Evolutionary conservation across 768 basidiomycete species (phyloP).

Genomic region (Suillus weaverae): DNA sequence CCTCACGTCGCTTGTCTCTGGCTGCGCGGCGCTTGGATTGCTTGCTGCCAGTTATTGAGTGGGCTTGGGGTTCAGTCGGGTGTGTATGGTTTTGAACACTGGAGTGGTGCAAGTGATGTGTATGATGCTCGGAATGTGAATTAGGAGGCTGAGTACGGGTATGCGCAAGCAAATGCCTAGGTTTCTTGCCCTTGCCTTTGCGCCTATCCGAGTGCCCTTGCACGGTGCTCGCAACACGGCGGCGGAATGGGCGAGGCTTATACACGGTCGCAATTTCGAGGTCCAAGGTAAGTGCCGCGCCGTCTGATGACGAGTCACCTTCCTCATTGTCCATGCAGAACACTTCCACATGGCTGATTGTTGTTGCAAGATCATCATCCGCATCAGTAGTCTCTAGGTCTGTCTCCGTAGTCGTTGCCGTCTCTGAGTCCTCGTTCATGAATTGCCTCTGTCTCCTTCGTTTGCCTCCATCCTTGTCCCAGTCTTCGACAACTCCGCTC

Average conservation of each 20-base stretch:
- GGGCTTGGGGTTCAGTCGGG: not conserved
- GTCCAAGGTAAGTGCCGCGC: constrained; percentile 43
- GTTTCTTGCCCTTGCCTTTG: constrained; percentile 31
- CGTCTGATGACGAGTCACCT: constrained; percentile 35
- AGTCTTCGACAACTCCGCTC: constrained; percentile 35
- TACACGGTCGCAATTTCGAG: constrained; percentile 72
- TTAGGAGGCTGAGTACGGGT: constrained; percentile 21
- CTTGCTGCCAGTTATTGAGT: constrained; percentile 14
- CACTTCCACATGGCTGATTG: constrained; percentile 28
- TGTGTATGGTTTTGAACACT: not conserved
- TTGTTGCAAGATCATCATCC: constrained; percentile 26
- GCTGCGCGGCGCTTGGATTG: constrained; percentile 42
- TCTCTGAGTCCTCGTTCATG: constrained; percentile 26
- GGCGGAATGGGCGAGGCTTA: constrained; percentile 69
- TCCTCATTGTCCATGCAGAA: constrained; percentile 51
- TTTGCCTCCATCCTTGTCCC: constrained; percentile 28
- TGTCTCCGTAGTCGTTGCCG: constrained; percentile 39
- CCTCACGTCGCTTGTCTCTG: constrained; percentile 54
- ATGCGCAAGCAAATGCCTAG: constrained; percentile 27
- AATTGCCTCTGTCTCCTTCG: constrained; percentile 37
- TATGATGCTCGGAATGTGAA: constrained; percentile 1
- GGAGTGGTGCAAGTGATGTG: constrained; percentile 1
- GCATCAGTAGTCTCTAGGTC: constrained; percentile 37
- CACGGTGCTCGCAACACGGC: constrained; percentile 31
- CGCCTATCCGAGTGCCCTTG: constrained; percentile 12